Conservation (phyloP, 139 green algal species). For the Chlamydomonas urium region DNA sequence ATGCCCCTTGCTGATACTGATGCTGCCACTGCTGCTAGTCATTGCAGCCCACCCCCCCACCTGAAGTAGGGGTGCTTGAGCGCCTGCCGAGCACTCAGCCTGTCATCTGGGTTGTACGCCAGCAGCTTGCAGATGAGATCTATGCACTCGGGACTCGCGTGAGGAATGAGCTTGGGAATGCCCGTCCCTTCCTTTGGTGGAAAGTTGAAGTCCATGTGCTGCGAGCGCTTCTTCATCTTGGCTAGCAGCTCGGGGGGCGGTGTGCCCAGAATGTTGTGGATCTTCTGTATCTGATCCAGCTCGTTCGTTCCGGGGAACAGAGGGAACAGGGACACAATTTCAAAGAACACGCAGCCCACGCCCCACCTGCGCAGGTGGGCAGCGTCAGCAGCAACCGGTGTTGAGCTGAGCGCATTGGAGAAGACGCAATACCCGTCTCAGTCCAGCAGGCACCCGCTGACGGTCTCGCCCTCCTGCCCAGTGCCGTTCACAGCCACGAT, state of each 20-base stretch:
- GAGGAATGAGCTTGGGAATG: conserved; percentile 60
- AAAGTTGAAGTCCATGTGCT: conserved; percentile 71
- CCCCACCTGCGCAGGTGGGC: conserved; percentile 85
- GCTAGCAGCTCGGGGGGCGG: conserved; percentile 67
- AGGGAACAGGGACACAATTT: conserved; percentile 72
- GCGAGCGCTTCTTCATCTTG: conserved; percentile 66
- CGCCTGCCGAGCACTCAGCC: conserved; percentile 56
- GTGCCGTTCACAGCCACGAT: too few relatives aligned
- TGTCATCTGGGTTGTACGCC: conserved; percentile 76
- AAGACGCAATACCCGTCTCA: too few relatives aligned
- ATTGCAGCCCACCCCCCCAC: conserved; percentile 33
- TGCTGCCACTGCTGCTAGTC: too few relatives aligned
- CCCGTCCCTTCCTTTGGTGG: conserved; percentile 35
- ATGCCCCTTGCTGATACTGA: too few relatives aligned
- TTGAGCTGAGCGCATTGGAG: too few relatives aligned
- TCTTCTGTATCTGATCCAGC: conserved; percentile 83
- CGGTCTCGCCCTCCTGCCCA: too few relatives aligned
- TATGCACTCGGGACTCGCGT: conserved; percentile 59
- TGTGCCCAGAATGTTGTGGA: conserved; percentile 78
- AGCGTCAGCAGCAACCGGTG: too few relatives aligned
- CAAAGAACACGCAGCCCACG: conserved; percentile 86
- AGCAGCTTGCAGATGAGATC: conserved; percentile 71
- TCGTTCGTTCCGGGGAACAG: conserved; percentile 79
- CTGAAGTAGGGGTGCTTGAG: conserved; percentile 71
- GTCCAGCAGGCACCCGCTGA: too few relatives aligned